Percentiles rank a stretch among this genome's conserved stretches.
These are phyloP conservation scores for Lepidium africanum DNA, from an alignment of 345 rosid species.

Conservation along the genomic window DNA sequence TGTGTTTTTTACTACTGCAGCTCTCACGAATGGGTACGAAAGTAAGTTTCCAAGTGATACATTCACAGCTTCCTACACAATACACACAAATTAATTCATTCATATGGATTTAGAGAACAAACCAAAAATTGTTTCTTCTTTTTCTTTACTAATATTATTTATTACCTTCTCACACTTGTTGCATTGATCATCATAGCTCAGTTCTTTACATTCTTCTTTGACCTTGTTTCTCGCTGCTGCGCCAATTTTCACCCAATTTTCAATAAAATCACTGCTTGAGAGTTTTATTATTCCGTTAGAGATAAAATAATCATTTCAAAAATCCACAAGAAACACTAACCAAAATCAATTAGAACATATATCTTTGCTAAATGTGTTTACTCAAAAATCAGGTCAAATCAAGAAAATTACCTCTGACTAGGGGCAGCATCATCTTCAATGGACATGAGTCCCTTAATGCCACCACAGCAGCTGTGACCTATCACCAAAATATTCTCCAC, in stretches of 20 bases:
- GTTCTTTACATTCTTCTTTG: slow-evolving; percentile 30
- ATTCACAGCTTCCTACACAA: no score
- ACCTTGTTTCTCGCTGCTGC: slow-evolving; percentile 66
- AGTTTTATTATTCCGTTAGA: not conserved
- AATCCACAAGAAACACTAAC: not conserved
- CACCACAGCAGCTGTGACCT: slow-evolving; percentile 95
- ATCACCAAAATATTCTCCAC: slow-evolving; percentile 76
- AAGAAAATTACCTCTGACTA: slow-evolving; percentile 11
- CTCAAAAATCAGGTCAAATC: slow-evolving; percentile 14
- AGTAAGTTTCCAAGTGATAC: no score
- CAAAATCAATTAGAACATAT: not conserved
- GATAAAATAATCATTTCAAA: not conserved
- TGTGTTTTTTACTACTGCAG: no score
- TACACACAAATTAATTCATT: no score
- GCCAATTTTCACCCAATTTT: slow-evolving; percentile 80
- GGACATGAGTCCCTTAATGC: slow-evolving; percentile 94
- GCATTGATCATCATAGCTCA: slow-evolving; percentile 44
- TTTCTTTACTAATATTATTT: not conserved
- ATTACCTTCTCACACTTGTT: slow-evolving; percentile 70
- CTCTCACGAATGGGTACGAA: no score
- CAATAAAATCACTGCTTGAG: slow-evolving; percentile 72
- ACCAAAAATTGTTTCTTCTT: no score
- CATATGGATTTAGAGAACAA: no score
- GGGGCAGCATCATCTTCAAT: slow-evolving; percentile 47
- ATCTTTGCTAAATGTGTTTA: not conserved